Evolutionary conservation across 805 yeast genomes (phyloP), one percentile per base, ranked within the genome.

Genomic region (Myxozyma nipponensis): DNA sequence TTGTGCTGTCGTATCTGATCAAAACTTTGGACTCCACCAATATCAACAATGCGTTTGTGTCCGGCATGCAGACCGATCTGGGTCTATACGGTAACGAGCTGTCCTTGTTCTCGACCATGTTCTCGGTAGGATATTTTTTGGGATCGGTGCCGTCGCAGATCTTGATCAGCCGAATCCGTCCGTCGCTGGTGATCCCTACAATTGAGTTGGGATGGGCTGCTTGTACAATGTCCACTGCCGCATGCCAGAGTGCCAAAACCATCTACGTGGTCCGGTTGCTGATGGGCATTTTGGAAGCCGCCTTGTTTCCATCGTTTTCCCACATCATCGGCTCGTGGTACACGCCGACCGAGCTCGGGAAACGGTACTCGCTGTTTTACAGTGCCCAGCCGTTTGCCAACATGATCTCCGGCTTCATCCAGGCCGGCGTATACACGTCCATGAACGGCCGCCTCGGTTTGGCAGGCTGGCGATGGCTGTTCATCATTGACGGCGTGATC

Each of bases 11-110:
- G 3, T 50, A 44, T 34, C 38, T 39, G 9, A 48, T 72, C 38
- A 80, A 79, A 61, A 79, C 80, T 46, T 69, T 83, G 44, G 87
- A 83, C 61, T 73, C 73, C 42, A 71, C 78, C 34, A 83, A 82
- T 63, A 68, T 79, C 49, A 74, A 66, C 41, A 72, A 72, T 42
- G 78, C 77, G 7, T 74, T 72, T 55, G 72, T 73, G 35, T 65
- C 70, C 34, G 75, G 76, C 0, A 61, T 74, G 61, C 57, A 66
- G 46, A 70, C 69, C 46, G 70, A 63, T 42, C 66, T 83, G 36
- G 69, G 70, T 4, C 75, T 83, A 74, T 58, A 70, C 44, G 85
- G 85, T 19, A 78, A 81, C 60, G 84, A 82, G 59, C 71, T 78
- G 50, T 77, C 79, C 59, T 56, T 76, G 24, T 69, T 79, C 47